These are phyloP conservation scores for Gossypium thurberi DNA, from an alignment of 345 rosid species.

Conservation along the genomic window DNA sequence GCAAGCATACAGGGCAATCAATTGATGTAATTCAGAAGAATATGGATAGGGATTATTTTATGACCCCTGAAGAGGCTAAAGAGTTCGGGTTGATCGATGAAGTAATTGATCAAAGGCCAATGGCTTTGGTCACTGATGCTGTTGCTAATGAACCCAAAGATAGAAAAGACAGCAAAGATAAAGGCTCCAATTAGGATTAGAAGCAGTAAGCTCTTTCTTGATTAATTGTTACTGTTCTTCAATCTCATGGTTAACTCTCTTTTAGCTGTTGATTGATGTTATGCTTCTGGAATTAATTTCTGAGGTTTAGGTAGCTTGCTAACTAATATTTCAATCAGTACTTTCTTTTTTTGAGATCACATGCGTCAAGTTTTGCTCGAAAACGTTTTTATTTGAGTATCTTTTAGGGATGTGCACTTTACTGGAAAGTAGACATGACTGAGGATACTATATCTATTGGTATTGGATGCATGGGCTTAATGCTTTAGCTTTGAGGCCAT, in stretches of 20 bases:
- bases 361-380: background rate
- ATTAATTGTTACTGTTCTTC: slow-evolving; percentile 2
- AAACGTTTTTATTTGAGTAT: background rate
- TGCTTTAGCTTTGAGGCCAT: background rate
- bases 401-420: background rate
- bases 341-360: background rate
- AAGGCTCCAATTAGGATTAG: slow-evolving; percentile 47
- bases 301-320: slow-evolving; percentile 1
- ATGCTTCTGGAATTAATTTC: slow-evolving; percentile 12
- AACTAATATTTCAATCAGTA: background rate
- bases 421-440: background rate
- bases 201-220: slow-evolving; percentile 12
- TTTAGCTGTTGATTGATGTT: background rate
- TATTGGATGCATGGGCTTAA: background rate
- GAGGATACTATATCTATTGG: background rate
- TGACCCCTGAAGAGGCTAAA: slow-evolving; percentile 93
- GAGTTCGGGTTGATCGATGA: slow-evolving; percentile 94
- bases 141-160: slow-evolving; percentile 48
- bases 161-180: slow-evolving; percentile 23
- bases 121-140: slow-evolving; percentile 79
- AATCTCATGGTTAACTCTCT: slow-evolving; percentile 1
- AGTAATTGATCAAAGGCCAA: slow-evolving; percentile 84
- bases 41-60: slow-evolving; percentile 97
- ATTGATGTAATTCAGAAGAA: slow-evolving; percentile 69
- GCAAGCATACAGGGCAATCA: slow-evolving; percentile 74